These are phyloP conservation scores for Cymbopogon flexuosus DNA, from an alignment of 202 grass and related monocot genomes.

Conservation along the genomic window DNA sequence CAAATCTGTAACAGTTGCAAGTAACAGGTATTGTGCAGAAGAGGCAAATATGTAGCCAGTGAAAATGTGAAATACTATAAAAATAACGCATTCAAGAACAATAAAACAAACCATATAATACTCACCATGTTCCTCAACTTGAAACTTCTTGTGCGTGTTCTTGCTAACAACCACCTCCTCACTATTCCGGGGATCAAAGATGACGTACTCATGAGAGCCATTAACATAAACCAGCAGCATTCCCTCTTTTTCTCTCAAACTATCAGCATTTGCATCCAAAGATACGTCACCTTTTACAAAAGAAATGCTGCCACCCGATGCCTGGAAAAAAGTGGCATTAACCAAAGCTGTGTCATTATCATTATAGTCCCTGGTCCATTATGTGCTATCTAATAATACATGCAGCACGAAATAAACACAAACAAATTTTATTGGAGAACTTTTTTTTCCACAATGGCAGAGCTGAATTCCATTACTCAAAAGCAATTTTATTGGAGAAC, in stretches of 20 bases:
- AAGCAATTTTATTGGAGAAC: neutral
- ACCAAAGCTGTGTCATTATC: neutral
- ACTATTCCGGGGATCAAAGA: conserved; percentile 67
- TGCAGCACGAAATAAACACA: conserved; percentile 9
- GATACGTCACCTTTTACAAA: conserved; percentile 47
- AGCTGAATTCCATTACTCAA: too few relatives aligned
- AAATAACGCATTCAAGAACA: neutral
- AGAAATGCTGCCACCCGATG: conserved; percentile 61
- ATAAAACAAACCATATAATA: conserved; percentile 16
- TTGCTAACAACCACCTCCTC: conserved; percentile 35
- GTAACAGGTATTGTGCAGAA: neutral
- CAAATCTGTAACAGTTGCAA: neutral
- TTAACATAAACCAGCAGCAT: conserved; percentile 61
- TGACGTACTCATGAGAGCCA: conserved; percentile 65
- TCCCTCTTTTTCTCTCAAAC: conserved; percentile 22
- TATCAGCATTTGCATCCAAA: conserved; percentile 26
- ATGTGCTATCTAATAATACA: neutral
- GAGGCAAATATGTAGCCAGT: neutral
- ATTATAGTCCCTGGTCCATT: neutral
- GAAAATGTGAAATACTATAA: neutral
- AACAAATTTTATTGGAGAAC: neutral
- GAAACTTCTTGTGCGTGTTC: conserved; percentile 35
- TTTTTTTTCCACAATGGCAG: too few relatives aligned
- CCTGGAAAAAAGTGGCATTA: conserved; percentile 39
- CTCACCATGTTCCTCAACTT: conserved; percentile 55